Evolutionary conservation across 2,329 filamentous ascomycete species (phyloP).

Genomic region (Penicillium sp.): DNA sequence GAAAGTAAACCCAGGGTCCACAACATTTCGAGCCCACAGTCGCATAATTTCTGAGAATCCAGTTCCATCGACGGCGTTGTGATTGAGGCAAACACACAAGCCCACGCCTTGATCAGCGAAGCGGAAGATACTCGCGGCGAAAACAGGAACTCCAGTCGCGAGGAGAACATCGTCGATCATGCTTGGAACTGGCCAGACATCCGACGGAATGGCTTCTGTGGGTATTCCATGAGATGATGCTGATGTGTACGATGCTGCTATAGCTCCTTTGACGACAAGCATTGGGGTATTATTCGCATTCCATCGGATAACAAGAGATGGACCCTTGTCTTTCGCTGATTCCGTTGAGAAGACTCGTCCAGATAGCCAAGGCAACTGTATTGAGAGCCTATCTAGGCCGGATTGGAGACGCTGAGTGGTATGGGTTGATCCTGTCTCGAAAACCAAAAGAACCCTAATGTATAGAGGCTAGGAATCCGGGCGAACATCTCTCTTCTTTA

Average conservation of each 20-base stretch:
- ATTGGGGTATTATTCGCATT: not conserved
- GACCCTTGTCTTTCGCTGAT: not conserved
- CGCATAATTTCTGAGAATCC: slow-evolving; percentile 5
- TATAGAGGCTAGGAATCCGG: too few species aligned
- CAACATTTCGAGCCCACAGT: not conserved
- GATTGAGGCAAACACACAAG: slow-evolving; percentile 12
- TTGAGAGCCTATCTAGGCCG: not conserved
- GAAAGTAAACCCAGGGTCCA: too few species aligned
- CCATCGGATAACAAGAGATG: not conserved
- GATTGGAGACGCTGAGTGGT: not conserved
- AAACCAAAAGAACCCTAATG: too few species aligned
- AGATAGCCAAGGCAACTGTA: not conserved
- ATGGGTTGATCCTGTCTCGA: too few species aligned
- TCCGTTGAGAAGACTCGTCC: not conserved
- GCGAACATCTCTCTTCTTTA: too few species aligned
- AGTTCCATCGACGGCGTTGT: slow-evolving; percentile 11
- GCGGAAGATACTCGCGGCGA: slow-evolving; percentile 13
- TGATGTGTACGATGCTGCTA: not conserved
- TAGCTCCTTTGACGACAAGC: not conserved
- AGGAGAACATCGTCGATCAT: not conserved
- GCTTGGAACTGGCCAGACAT: not conserved
- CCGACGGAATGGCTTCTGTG: not conserved
- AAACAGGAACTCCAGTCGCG: slow-evolving; percentile 3
- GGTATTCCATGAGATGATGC: not conserved
- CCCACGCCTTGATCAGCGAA: slow-evolving; percentile 11